phyloP scores from a whole-genome alignment of 2,329 filamentous ascomycete species.

The Cytospora piceicola region DNA sequence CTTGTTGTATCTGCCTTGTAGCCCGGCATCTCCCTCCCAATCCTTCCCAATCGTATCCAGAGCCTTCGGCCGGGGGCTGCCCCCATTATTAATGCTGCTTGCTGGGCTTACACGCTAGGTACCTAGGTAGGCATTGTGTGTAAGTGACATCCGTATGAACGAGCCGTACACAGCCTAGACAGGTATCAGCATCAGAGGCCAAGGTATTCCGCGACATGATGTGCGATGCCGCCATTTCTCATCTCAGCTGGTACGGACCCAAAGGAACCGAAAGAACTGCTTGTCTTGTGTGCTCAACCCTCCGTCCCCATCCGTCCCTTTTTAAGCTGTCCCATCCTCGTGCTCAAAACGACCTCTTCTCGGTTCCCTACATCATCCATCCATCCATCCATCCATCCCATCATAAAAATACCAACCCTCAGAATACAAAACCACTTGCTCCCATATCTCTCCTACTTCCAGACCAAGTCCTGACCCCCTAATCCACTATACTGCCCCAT shows the following conservation, averaged over 20 bases:
- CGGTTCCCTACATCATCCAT: neutral
- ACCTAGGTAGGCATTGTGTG: constrained; percentile 10
- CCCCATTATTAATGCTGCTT: constrained; percentile 23
- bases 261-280: constrained; percentile 16
- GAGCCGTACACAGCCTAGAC: constrained; percentile 5
- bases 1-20: constrained; percentile 19
- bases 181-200: constrained; percentile 25
- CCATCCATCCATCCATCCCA: no score
- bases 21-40: no score
- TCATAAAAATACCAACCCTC: no score
- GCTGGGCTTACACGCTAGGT: no score
- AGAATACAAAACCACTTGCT: constrained; percentile 14
- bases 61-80: constrained; percentile 5
- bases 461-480: neutral
- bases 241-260: constrained; percentile 23
- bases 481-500: constrained; percentile 13
- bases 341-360: neutral
- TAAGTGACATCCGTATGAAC: constrained; percentile 5
- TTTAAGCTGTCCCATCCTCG: neutral
- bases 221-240: constrained; percentile 18
- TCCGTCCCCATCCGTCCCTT: constrained; percentile 3
- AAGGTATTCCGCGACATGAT: constrained; percentile 24
- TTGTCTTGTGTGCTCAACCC: constrained; percentile 1
- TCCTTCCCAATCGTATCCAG: constrained; percentile 18
- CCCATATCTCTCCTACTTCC: neutral